Evolutionary conservation across 208 protist genomes (phyloP).

Genomic region (Novymonas esmeraldas): DNA sequence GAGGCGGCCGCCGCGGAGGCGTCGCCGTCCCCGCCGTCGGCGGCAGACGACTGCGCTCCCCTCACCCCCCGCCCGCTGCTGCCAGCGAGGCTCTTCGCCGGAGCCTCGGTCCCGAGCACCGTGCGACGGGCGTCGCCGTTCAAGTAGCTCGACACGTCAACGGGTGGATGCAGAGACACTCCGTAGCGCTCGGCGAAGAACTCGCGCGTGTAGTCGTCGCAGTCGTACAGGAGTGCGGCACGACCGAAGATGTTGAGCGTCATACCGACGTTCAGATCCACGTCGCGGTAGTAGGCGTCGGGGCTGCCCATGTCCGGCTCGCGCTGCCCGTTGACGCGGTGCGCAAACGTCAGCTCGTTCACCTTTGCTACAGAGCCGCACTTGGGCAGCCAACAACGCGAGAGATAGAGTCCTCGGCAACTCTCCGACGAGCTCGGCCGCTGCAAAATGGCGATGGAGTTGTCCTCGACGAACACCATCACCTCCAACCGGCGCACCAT

Average conservation of each 20-base stretch:
- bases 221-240: slow-evolving; percentile 90
- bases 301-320: slow-evolving; percentile 68
- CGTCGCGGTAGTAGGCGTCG: slow-evolving; percentile 78
- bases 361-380: slow-evolving; percentile 67
- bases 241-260: slow-evolving; percentile 86
- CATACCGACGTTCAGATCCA: slow-evolving; percentile 86
- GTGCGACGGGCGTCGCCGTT: slow-evolving; percentile 22
- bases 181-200: slow-evolving; percentile 84
- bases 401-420: slow-evolving; percentile 89
- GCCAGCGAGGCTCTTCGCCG: slow-evolving; percentile 27
- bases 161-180: slow-evolving; percentile 41
- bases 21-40: slow-evolving; percentile 30
- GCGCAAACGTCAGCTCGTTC: slow-evolving; percentile 85
- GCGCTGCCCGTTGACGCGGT: slow-evolving; percentile 82
- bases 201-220: slow-evolving; percentile 93
- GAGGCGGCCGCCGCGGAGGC: slow-evolving; percentile 1
- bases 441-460: slow-evolving; percentile 96
- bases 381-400: slow-evolving; percentile 80
- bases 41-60: slow-evolving; percentile 19
- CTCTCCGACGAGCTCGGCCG: slow-evolving; percentile 86
- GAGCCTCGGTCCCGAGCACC: slow-evolving; percentile 31
- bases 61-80: slow-evolving; percentile 30
- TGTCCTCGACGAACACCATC: slow-evolving; percentile 95
- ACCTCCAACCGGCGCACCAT: slow-evolving; percentile 91
- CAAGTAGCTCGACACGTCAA: slow-evolving; percentile 59